These are phyloP conservation scores for Daldinia decipiens DNA, from an alignment of 495 filamentous ascomycete genomes.

Conservation along the genomic window DNA sequence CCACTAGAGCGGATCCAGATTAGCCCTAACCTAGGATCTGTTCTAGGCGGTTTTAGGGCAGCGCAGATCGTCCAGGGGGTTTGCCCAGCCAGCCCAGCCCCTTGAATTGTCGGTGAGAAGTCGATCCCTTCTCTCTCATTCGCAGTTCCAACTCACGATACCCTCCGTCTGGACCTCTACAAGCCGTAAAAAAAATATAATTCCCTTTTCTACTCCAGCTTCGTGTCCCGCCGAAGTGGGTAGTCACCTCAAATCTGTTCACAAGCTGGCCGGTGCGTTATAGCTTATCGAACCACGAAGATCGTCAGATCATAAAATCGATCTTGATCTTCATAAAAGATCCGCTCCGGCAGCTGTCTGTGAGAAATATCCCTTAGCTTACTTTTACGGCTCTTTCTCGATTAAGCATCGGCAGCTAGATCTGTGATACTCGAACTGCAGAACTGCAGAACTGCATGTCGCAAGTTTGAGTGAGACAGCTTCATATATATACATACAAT, in stretches of 20 bases:
- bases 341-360: slow-evolving; percentile 17
- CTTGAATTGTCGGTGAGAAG: slow-evolving; percentile 51
- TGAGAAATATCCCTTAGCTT: slow-evolving; percentile 21
- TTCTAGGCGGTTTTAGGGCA: slow-evolving; percentile 30
- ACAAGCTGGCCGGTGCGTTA: slow-evolving; percentile 36
- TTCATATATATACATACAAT: slow-evolving; percentile 17
- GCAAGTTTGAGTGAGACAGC: slow-evolving; percentile 28
- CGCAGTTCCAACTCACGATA: slow-evolving; percentile 33
- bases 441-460: slow-evolving; percentile 8
- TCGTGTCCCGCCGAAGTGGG: slow-evolving; percentile 22
- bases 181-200: slow-evolving; percentile 9
- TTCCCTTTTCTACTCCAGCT: background rate
- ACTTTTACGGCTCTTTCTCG: slow-evolving; percentile 8
- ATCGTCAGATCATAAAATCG: slow-evolving; percentile 22
- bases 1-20: slow-evolving; percentile 26
- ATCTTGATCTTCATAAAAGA: slow-evolving; percentile 28
- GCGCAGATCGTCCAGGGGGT: slow-evolving; percentile 33
- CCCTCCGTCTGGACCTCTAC: slow-evolving; percentile 15
- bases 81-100: slow-evolving; percentile 40
- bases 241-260: slow-evolving; percentile 24
- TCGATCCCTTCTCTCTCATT: slow-evolving; percentile 40
- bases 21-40: slow-evolving; percentile 18
- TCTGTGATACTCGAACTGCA: slow-evolving; percentile 29
- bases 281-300: slow-evolving; percentile 17
- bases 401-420: background rate